These are phyloP conservation scores for Nicotiana knightiana DNA, from an alignment of 257 asterid genomes.

Conservation along the genomic window DNA sequence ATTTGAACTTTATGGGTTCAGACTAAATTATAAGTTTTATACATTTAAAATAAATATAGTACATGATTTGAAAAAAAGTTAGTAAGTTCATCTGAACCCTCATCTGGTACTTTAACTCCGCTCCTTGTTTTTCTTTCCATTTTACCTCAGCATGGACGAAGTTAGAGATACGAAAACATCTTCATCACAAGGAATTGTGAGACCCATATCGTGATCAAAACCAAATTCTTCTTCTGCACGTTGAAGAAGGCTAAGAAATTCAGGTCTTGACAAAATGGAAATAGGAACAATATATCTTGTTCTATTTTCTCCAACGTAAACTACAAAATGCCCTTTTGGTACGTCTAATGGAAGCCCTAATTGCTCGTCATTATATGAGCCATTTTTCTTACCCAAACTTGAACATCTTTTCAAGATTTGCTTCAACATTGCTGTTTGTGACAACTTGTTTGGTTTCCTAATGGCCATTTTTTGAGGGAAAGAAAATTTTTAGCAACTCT, in stretches of 20 bases:
- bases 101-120: too few relatives aligned
- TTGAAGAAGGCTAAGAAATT: conserved; percentile 35
- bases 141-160: conserved; percentile 29
- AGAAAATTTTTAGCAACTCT: not conserved
- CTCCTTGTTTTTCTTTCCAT: too few relatives aligned
- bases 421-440: conserved; percentile 48
- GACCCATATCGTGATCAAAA: conserved; percentile 54
- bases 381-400: conserved; percentile 31
- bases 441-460: conserved; percentile 34
- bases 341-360: conserved; percentile 46
- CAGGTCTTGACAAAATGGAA: conserved; percentile 30
- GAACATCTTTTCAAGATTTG: conserved; percentile 51
- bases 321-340: conserved; percentile 54
- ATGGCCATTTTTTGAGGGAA: conserved; percentile 28
- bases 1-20: too few relatives aligned
- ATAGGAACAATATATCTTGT: conserved; percentile 45
- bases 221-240: conserved; percentile 59
- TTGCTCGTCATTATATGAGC: conserved; percentile 15
- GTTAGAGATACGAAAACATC: conserved; percentile 33
- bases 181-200: conserved; percentile 51
- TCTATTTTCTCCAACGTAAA: conserved; percentile 48
- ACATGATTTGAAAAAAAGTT: too few relatives aligned
- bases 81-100: too few relatives aligned
- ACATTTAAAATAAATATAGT: too few relatives aligned
- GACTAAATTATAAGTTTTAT: too few relatives aligned